Base-by-base conservation (phyloP, 2,329 filamentous ascomycete species). In the Fusarium xyrophilum region DNA sequence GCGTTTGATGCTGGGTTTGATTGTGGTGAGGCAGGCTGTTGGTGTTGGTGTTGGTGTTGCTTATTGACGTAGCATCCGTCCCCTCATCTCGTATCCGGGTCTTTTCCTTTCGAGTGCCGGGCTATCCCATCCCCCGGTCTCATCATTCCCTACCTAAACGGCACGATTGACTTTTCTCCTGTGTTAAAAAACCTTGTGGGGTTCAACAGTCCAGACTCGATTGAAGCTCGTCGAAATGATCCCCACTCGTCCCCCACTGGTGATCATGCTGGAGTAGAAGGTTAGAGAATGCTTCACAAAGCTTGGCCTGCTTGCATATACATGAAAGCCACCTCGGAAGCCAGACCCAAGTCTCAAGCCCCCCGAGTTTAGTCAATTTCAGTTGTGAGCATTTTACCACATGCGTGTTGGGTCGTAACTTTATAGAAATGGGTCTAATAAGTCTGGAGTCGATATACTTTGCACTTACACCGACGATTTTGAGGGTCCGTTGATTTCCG, bases 241-340 rank as follows among this genome's bases (percentile, higher is more conserved):
- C 50, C 27, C 42, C 42, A 47, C 58, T 32, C 33, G 8, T 46
- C 51, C 44, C 42, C 52, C 40, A 40, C 36, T 27, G 40, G 19
- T 53, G 56, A 69, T 67, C 40, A 40, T 67, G 32, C 36, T 62
- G 28, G 53, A 63, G 43, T 21, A 25, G 23, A 48, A 50, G 46
- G 46, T 33, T n/a, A 53, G 36, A 58, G 40, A 36, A 43, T 52
- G 30, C 52, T 62, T 50, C 33, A 25, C 38, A 65, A 42, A 39
- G 52, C 46, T 68, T 53, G 40, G 59, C 38, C 43, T 63, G 56
- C 56, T 69, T 67, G 44, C 66, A 53, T 50, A 42, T 53, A 52
- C 50, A 35, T 36, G 15, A 19, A 55, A 56, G 50, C 59, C 64
- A 54, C 57, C 21, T 59, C 25, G 48, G 35, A 69, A 63, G 62